phyloP scores from a whole-genome alignment of 306 rosid genomes.

The Trifolium fragiferum region DNA sequence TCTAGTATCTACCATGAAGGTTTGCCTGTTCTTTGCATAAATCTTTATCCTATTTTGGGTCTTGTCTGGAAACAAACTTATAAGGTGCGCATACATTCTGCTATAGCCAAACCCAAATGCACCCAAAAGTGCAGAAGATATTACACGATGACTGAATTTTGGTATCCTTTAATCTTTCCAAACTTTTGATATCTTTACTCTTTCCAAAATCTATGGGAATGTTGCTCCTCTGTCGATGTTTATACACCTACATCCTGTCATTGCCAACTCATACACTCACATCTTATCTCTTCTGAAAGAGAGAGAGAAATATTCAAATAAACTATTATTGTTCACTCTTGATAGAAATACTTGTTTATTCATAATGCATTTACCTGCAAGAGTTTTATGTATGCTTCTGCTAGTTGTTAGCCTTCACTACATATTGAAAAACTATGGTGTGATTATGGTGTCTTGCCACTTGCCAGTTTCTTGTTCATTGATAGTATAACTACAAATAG shows the following conservation, averaged over 20 bases:
- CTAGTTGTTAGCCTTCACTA: neutral
- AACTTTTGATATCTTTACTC: too few species aligned
- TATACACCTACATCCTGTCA: neutral
- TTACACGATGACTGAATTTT: neutral
- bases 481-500: neutral
- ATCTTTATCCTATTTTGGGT: neutral
- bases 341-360: neutral
- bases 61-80: neutral
- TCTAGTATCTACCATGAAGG: neutral
- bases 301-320: neutral
- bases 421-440: constrained; percentile 11
- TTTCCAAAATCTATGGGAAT: neutral
- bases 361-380: neutral
- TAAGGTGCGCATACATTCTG: neutral
- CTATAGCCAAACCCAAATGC: neutral
- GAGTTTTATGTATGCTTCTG: neutral
- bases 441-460: neutral
- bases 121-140: neutral
- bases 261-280: neutral
- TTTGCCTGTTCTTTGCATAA: neutral
- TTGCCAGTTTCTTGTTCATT: constrained; percentile 10
- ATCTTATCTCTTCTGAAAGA: constrained; percentile 1
- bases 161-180: constrained; percentile 2
- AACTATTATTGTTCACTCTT: neutral
- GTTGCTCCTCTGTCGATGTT: constrained; percentile 5